Conservation (phyloP, 495 filamentous ascomycete species). For the Penicillium canariense region DNA sequence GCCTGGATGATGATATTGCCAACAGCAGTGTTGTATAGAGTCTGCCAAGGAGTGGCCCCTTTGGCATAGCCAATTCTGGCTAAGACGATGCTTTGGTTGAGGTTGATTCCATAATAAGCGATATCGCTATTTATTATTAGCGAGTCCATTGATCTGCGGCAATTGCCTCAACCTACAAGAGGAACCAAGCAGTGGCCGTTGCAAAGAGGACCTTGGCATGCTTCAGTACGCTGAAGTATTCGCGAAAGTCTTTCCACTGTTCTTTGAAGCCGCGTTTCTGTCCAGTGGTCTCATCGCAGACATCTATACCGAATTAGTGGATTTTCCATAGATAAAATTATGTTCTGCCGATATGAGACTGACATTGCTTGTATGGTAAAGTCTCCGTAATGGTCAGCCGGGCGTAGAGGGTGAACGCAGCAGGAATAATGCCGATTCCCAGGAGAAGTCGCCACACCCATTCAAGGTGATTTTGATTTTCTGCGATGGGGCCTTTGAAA, state of each 20-base stretch:
- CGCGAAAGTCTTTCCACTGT: too few relatives aligned
- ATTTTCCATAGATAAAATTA: too few relatives aligned
- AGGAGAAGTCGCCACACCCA: constrained; percentile 84
- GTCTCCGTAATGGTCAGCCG: constrained; percentile 88
- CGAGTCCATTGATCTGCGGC: too few relatives aligned
- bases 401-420: constrained; percentile 73
- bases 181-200: neutral
- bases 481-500: constrained; percentile 65
- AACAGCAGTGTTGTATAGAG: constrained; percentile 67
- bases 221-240: too few relatives aligned
- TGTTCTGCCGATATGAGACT: constrained; percentile 69
- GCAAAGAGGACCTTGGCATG: too few relatives aligned
- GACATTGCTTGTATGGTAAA: constrained; percentile 81
- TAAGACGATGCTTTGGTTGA: constrained; percentile 72
- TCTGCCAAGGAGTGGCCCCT: constrained; percentile 55
- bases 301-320: constrained; percentile 60
- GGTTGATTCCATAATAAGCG: constrained; percentile 76
- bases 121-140: constrained; percentile 31
- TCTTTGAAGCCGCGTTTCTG: too few relatives aligned
- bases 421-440: constrained; percentile 78
- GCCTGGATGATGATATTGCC: constrained; percentile 75
- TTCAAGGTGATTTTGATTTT: constrained; percentile 64
- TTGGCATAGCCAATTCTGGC: constrained; percentile 64
- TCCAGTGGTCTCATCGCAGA: too few relatives aligned
- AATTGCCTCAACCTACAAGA: neutral